Evolutionary conservation across 2,329 filamentous ascomycete species (phyloP).

Genomic region (Tetracladium maxilliforme): DNA sequence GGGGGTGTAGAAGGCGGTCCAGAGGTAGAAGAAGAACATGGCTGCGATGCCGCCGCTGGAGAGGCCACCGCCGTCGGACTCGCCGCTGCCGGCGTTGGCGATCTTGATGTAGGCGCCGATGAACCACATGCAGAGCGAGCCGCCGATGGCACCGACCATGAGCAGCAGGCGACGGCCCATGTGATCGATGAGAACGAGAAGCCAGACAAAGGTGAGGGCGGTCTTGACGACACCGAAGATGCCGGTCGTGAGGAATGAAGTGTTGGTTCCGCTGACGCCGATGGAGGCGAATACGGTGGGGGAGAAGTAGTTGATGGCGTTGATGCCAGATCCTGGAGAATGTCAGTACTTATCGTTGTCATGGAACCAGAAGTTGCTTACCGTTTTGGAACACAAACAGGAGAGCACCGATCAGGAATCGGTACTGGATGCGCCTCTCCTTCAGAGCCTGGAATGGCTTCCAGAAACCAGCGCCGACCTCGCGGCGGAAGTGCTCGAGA

Average conservation of each 20-base stretch:
- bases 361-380: too few relatives aligned
- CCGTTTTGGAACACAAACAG: slow-evolving; percentile 74
- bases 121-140: slow-evolving; percentile 50
- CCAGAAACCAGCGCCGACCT: slow-evolving; percentile 61
- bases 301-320: slow-evolving; percentile 64
- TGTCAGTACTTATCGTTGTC: too few relatives aligned
- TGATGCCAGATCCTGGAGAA: slow-evolving; percentile 59
- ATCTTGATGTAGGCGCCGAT: slow-evolving; percentile 46
- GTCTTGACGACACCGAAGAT: slow-evolving; percentile 70
- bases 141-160: slow-evolving; percentile 46
- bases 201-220: slow-evolving; percentile 50
- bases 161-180: slow-evolving; percentile 47
- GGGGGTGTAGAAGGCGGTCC: slow-evolving; percentile 58
- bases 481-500: slow-evolving; percentile 45
- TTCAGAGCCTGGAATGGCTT: slow-evolving; percentile 47
- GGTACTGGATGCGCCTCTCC: slow-evolving; percentile 45
- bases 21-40: slow-evolving; percentile 61
- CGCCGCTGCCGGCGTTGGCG: slow-evolving; percentile 20
- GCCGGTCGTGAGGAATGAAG: slow-evolving; percentile 51
- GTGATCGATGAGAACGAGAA: slow-evolving; percentile 53
- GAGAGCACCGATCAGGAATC: slow-evolving; percentile 58
- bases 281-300: slow-evolving; percentile 54
- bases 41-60: slow-evolving; percentile 38
- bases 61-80: slow-evolving; percentile 9
- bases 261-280: slow-evolving; percentile 39